Evolutionary conservation across 805 yeast genomes (phyloP).

Genomic region (Kodamaea sagamina): DNA sequence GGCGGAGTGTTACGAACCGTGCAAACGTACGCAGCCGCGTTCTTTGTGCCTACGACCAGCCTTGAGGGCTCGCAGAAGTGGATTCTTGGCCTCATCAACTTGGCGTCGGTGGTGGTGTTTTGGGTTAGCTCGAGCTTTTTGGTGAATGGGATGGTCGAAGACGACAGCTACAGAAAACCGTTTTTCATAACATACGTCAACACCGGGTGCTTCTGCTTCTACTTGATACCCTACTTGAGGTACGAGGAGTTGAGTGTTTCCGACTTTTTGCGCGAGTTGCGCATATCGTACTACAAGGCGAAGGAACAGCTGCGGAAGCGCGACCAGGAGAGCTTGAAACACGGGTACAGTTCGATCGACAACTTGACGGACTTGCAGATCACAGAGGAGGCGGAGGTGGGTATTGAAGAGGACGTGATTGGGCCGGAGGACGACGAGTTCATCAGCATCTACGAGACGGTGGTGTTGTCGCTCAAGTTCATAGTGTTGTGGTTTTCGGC

Average conservation of each 20-base stretch:
- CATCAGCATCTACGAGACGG: conserved; percentile 61
- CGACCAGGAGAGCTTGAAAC: conserved; percentile 28
- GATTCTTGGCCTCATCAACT: conserved; percentile 75
- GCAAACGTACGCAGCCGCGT: conserved; percentile 18
- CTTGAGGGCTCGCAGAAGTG: conserved; percentile 49
- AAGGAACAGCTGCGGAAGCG: conserved; percentile 15
- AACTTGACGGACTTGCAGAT: conserved; percentile 18
- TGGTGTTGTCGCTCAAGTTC: conserved; percentile 74
- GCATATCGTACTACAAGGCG: conserved; percentile 24
- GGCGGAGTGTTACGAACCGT: conserved; percentile 6
- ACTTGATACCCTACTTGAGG: conserved; percentile 61
- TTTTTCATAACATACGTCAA: conserved; percentile 89
- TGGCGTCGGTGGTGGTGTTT: conserved; percentile 72
- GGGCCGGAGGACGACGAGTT: conserved; percentile 15
- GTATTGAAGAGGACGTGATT: neutral
- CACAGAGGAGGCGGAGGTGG: conserved; percentile 10
- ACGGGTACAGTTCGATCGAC: conserved; percentile 27
- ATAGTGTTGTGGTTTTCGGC: conserved; percentile 89
- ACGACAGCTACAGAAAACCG: conserved; percentile 77
- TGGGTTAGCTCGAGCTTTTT: conserved; percentile 93
- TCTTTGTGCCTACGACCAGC: conserved; percentile 23
- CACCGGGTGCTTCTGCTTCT: conserved; percentile 80
- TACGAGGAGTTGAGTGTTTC: conserved; percentile 27
- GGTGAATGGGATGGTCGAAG: conserved; percentile 74
- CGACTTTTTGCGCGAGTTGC: conserved; percentile 26